Evolutionary conservation across 140 eudicot species (phyloP), one percentile per base, ranked within the genome.

Genomic region (Ambrosia hybrid): DNA sequence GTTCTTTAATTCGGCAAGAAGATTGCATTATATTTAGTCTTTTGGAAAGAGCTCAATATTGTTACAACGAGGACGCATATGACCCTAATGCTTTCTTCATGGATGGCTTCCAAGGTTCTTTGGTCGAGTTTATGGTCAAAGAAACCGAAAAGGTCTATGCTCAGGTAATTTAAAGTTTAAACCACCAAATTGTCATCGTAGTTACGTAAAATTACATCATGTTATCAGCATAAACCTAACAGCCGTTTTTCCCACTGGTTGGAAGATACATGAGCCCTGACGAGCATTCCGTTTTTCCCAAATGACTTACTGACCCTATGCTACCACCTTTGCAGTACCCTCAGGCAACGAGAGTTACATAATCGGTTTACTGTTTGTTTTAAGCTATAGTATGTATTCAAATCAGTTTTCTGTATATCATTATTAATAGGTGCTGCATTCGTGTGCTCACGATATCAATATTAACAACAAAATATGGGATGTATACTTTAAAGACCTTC

Each of bases 281-380:
- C 17, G 99, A 94, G 79, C 96, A 94, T 80, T n/a, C 95, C 99
- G 36, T 94, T 94, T 84, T 94, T 94, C 80, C 91, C 96, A 26
- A 67, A 83, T 16, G 88, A 79, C 71, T 83, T 94, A 49, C 97
- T 9, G 85, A 83, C 16, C 87, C 99, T 4, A 13, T 94, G 87
- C 69, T 94, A 76, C 99, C 99, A 5, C 99, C 99, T 76, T 71
- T 94, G 67, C 80, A 90, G 66, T 94, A 90, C 78, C 99, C 99
- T 3, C 88, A 77, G 90, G 99, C 90, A 79, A 81, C 55, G 30
- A 60, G 9, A 62, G 41, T 59, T 46, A 4, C 63, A 48, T 55
- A 16, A 68, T 56, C 3, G 63, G 36, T 64, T 74, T 65, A 67
- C 38, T 6, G 51, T 15, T 62, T 62, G 34, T 16, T 62, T 21